Evolutionary conservation across 2,329 filamentous ascomycete species (phyloP).

Genomic region (Colletotrichum sansevieriae): DNA sequence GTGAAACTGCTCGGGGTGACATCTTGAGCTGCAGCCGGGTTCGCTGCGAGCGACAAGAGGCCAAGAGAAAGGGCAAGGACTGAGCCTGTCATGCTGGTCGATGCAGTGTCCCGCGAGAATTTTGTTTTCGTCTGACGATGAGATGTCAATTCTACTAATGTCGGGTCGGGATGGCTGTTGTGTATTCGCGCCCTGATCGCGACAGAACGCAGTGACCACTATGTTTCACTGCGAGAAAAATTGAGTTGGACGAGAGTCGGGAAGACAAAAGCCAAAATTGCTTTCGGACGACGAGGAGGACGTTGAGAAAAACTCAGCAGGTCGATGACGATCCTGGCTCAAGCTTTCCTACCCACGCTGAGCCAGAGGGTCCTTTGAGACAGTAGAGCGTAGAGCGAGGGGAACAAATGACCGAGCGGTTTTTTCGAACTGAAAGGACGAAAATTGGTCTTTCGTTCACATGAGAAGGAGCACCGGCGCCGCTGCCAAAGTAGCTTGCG

Average conservation of each 20-base stretch:
- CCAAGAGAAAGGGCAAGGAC: constrained; percentile 22
- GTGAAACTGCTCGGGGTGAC: constrained; percentile 22
- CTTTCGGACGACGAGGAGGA: constrained; percentile 29
- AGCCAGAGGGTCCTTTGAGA: background rate
- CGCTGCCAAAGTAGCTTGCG: background rate
- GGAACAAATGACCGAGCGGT: background rate
- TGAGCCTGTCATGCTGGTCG: constrained; percentile 31
- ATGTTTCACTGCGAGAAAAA: constrained; percentile 1
- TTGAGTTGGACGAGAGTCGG: constrained; percentile 27
- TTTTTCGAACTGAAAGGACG: constrained; percentile 9
- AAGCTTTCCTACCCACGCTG: background rate
- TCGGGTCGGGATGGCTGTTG: constrained; percentile 8
- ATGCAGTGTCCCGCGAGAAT: constrained; percentile 26
- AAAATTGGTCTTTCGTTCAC: constrained; percentile 18
- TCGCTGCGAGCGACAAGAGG: constrained; percentile 21
- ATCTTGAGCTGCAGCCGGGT: constrained; percentile 23
- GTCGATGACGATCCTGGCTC: constrained; percentile 31
- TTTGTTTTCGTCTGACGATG: background rate
- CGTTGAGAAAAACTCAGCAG: constrained; percentile 5
- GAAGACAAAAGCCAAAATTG: constrained; percentile 27
- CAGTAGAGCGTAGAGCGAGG: background rate
- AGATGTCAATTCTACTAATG: background rate
- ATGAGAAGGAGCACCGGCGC: constrained; percentile 14
- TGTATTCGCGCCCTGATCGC: constrained; percentile 23
- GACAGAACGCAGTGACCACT: constrained; percentile 22